A percentile compares a stretch with the other conserved stretches of the same genome.
phyloP scores from a whole-genome alignment of 768 basidiomycete genomes.

The Neoboletus magnificus region DNA sequence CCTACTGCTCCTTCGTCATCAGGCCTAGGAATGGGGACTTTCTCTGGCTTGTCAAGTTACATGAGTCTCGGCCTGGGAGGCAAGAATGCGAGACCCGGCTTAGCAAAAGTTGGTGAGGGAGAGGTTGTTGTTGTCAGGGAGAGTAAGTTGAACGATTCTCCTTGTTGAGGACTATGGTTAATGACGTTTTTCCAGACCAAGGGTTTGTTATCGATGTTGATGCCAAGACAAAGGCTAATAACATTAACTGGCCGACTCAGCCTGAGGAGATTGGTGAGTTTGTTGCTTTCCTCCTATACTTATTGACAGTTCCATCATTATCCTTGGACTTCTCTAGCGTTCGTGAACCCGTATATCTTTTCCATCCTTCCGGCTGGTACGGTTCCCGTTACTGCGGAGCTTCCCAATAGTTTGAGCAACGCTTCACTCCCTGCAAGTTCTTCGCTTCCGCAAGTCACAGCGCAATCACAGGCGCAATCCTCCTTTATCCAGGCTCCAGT shows the following conservation, averaged over 20 bases:
- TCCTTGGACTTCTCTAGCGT: constrained; percentile 46
- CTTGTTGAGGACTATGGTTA: background rate
- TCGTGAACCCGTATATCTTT: constrained; percentile 74
- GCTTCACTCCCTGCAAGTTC: constrained; percentile 4
- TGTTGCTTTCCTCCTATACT: constrained; percentile 29
- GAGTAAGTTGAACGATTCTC: constrained; percentile 46
- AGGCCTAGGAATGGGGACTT: constrained; percentile 56
- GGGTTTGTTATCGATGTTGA: constrained; percentile 63
- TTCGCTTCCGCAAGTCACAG: constrained; percentile 17
- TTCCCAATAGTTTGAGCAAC: constrained; percentile 17
- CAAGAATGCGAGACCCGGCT: constrained; percentile 60
- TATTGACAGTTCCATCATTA: constrained; percentile 64
- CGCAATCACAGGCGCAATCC: constrained; percentile 26
- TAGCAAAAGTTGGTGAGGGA: constrained; percentile 50
- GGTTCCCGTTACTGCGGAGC: constrained; percentile 36
- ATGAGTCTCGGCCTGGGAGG: constrained; percentile 80
- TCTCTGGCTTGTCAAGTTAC: constrained; percentile 75
- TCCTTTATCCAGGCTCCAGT: constrained; percentile 53
- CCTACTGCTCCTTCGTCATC: constrained; percentile 28
- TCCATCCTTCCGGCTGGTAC: constrained; percentile 70
- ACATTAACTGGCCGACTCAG: constrained; percentile 71
- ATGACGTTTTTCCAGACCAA: constrained; percentile 44
- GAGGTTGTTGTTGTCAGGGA: constrained; percentile 78
- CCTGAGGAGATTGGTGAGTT: constrained; percentile 75
- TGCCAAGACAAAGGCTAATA: constrained; percentile 48